Percentiles rank a stretch among this genome's conserved stretches.
These are phyloP conservation scores for Cymbopogon citratus DNA, from an alignment of 176 grass and related monocot genomes.

Conservation along the genomic window DNA sequence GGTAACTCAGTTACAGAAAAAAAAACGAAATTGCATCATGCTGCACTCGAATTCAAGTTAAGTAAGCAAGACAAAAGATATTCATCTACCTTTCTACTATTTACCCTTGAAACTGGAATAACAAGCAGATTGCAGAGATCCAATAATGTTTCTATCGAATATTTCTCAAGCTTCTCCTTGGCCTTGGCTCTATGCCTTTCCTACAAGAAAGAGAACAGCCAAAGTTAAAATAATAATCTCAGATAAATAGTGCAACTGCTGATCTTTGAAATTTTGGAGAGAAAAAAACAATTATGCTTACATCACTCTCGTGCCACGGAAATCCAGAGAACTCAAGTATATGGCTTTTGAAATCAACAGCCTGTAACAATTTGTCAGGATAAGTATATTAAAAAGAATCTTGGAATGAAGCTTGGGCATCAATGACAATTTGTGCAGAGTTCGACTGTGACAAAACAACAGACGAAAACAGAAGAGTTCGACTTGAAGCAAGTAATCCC, in stretches of 20 bases:
- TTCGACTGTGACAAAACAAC: background rate
- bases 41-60: background rate
- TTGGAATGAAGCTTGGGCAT: background rate
- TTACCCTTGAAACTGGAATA: slow-evolving; percentile 64
- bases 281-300: slow-evolving; percentile 29
- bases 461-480: background rate
- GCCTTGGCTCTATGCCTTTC: slow-evolving; percentile 84
- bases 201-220: slow-evolving; percentile 36
- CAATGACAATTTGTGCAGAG: background rate
- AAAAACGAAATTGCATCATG: slow-evolving; percentile 17
- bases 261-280: background rate
- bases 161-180: slow-evolving; percentile 93
- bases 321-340: slow-evolving; percentile 65
- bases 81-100: slow-evolving; percentile 48
- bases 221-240: slow-evolving; percentile 18
- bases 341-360: slow-evolving; percentile 44
- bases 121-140: slow-evolving; percentile 71
- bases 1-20: background rate
- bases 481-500: background rate
- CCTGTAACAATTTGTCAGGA: slow-evolving; percentile 45
- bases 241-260: slow-evolving; percentile 4
- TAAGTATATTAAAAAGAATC: background rate
- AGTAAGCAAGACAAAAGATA: background rate
- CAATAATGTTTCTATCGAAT: slow-evolving; percentile 56
- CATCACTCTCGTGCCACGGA: slow-evolving; percentile 60